phyloP scores from a whole-genome alignment of 441 rosid species.

The Erodium moschatum region DNA sequence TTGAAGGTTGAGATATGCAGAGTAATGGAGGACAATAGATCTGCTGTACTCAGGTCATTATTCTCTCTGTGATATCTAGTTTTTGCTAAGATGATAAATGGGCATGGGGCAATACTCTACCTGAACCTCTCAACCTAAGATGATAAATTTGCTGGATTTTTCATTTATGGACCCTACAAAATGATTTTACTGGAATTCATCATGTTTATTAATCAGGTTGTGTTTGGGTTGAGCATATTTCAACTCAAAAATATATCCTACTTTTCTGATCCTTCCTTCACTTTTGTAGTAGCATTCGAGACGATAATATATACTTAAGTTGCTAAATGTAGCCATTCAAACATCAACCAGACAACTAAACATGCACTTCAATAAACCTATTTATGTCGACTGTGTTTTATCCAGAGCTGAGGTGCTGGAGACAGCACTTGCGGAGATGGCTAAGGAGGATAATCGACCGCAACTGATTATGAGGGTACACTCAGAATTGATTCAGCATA shows the following conservation, averaged over 20 bases:
- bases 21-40: conserved; percentile 59
- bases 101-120: background rate
- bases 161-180: background rate
- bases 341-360: background rate
- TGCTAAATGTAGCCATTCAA: background rate
- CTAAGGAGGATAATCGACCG: too few relatives aligned
- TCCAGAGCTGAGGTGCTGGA: too few relatives aligned
- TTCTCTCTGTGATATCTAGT: conserved; percentile 18
- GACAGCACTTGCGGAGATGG: too few relatives aligned
- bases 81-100: background rate
- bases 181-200: background rate
- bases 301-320: too few relatives aligned
- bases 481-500: too few relatives aligned
- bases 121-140: conserved; percentile 23
- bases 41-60: conserved; percentile 48
- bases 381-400: too few relatives aligned
- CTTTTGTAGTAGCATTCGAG: conserved; percentile 29
- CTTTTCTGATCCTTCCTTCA: conserved; percentile 31
- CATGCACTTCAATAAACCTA: too few relatives aligned
- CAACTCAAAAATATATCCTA: background rate
- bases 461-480: too few relatives aligned
- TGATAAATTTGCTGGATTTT: conserved; percentile 54
- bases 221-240: conserved; percentile 16
- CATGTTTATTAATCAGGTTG: conserved; percentile 17
- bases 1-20: conserved; percentile 62